These are phyloP conservation scores for Coprinopsis cinerea DNA, from an alignment of 768 basidiomycete species.

Conservation along the genomic window DNA sequence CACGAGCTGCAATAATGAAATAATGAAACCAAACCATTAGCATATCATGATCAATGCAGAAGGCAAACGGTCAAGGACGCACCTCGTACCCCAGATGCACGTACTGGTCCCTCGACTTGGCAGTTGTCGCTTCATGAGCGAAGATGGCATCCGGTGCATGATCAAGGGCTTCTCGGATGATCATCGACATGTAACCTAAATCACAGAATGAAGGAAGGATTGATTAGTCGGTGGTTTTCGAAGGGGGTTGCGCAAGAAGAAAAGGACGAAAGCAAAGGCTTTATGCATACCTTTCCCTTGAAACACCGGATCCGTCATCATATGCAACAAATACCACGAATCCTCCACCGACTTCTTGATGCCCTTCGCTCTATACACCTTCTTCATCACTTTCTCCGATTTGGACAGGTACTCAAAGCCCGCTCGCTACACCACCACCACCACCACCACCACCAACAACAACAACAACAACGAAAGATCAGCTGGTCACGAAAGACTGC, in stretches of 20 bases:
- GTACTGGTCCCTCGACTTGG: slow-evolving; percentile 25
- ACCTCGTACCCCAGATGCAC: slow-evolving; percentile 26
- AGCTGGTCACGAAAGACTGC: too few relatives aligned
- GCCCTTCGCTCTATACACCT: slow-evolving; percentile 14
- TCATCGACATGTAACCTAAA: slow-evolving; percentile 25
- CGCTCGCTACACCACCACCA: slow-evolving; percentile 19
- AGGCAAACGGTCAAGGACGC: too few relatives aligned
- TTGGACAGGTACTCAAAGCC: slow-evolving; percentile 19
- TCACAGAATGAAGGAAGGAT: too few relatives aligned
- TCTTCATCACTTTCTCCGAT: slow-evolving; percentile 8
- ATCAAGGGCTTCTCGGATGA: slow-evolving; percentile 23
- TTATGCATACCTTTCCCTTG: slow-evolving; percentile 22
- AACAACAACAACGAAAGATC: too few relatives aligned
- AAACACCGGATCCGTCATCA: slow-evolving; percentile 21
- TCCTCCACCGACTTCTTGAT: slow-evolving; percentile 15
- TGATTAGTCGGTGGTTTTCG: slow-evolving; percentile 15
- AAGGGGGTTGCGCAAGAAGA: slow-evolving; percentile 17
- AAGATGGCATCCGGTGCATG: slow-evolving; percentile 19
- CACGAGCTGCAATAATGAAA: too few relatives aligned
- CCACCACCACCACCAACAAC: too few relatives aligned
- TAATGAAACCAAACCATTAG: too few relatives aligned
- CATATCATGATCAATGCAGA: too few relatives aligned
- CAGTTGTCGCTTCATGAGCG: slow-evolving; percentile 23
- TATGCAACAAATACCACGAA: slow-evolving; percentile 25
- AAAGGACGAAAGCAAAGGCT: background rate